Evolutionary conservation across 164 flowering plant genomes (phyloP), one percentile per base, ranked within the genome.

Genomic region (Aristolochia fimbriata): DNA sequence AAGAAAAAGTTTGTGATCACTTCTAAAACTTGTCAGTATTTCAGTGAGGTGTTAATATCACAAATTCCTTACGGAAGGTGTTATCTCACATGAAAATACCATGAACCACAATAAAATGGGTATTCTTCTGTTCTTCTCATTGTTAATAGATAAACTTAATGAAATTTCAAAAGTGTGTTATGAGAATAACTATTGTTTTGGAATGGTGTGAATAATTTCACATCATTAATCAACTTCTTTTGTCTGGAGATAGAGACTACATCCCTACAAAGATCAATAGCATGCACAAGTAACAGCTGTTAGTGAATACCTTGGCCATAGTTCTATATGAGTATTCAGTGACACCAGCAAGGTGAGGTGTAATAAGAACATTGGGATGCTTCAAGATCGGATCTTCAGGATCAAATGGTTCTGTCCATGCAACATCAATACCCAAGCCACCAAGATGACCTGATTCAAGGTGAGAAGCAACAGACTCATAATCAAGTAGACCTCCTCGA

Each of bases 341-440:
- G 27, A 88, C 91, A 53, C 98, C 98, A 22, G 84, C 98, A 73
- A 88, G 79, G 72, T 92, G 96, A 70, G 96, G 96, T 15, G 96
- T 92, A 58, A 87, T 61, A 4, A 88, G 48, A 22, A 92, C 96
- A 82, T 92, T 92, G 23, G 77, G 76, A 71, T 76, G 78, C 72
- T 78, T 78, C 67, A 85, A 55, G 71, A 89, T 82, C 49, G 80
- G 79, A 74, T 89, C 96, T 51, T 83, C 76, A 11, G 96, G 98
- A 77, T 89, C 76, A 70, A 89, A 84, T 51, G 98, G 98, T 71
- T 92, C 98, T n/a, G 77, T 77, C 96, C 98, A 89, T 51, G 98
- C 85, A 62, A 92, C 98, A 70, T 92, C 98, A 57, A 76, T 83
- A 57, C 85, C 96, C 62, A 89, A 71, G 54, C 96, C 98, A 45